These are phyloP conservation scores for Gaertneriomyces semiglobifer DNA, from an alignment of 192 early-diverging fungal genomes.

Conservation along the genomic window DNA sequence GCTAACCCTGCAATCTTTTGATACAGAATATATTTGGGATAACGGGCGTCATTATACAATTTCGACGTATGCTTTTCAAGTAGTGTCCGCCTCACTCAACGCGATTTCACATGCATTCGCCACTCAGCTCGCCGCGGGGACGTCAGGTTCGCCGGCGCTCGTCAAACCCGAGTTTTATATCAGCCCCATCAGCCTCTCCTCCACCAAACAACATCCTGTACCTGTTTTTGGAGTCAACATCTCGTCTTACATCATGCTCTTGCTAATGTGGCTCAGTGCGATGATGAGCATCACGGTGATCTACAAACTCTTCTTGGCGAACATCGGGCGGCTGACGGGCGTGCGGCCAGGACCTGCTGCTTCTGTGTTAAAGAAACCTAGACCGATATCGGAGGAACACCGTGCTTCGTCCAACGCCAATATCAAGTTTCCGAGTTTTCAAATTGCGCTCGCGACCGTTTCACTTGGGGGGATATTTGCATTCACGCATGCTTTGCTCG, in stretches of 20 bases:
- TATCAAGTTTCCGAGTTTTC: constrained; percentile 1
- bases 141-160: neutral
- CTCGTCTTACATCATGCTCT: constrained; percentile 13
- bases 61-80: constrained; percentile 2
- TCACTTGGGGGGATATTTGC: neutral
- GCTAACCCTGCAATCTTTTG: neutral
- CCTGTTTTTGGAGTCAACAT: constrained; percentile 17
- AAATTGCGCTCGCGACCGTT: constrained; percentile 10
- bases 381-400: too few species aligned
- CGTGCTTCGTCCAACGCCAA: too few species aligned
- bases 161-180: constrained; percentile 20
- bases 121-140: constrained; percentile 1
- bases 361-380: neutral
- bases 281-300: constrained; percentile 23
- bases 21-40: constrained; percentile 21
- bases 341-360: neutral
- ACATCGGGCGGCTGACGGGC: constrained; percentile 25
- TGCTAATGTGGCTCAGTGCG: constrained; percentile 22
- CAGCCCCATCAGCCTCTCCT: constrained; percentile 5
- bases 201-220: constrained; percentile 6
- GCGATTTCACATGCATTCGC: constrained; percentile 5
- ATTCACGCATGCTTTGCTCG: constrained; percentile 7
- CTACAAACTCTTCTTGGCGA: constrained; percentile 12
- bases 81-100: constrained; percentile 7
- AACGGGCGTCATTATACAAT: constrained; percentile 18